These are phyloP conservation scores for Porodaedalea pini DNA, from an alignment of 1,284 basidiomycete genomes.

Conservation along the genomic window DNA sequence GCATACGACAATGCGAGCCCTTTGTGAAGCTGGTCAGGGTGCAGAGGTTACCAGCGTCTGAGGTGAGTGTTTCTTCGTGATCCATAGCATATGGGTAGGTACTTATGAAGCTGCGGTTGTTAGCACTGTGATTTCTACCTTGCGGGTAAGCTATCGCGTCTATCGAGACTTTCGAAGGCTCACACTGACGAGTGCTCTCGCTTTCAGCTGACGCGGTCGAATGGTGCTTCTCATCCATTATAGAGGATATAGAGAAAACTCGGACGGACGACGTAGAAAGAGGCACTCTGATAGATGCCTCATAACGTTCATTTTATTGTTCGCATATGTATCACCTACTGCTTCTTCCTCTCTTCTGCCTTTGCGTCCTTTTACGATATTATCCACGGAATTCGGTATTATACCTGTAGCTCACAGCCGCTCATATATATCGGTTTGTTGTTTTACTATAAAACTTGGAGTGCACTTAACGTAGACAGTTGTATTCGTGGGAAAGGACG, in stretches of 20 bases:
- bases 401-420: too few relatives aligned
- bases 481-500: too few relatives aligned
- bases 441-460: too few relatives aligned
- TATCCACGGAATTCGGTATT: too few relatives aligned
- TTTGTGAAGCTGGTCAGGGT: conserved; percentile 48
- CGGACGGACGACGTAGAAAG: conserved; percentile 13
- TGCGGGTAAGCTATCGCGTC: conserved; percentile 6
- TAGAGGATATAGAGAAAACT: conserved; percentile 27
- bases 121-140: conserved; percentile 36
- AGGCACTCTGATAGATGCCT: background rate
- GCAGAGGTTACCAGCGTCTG: conserved; percentile 44
- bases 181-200: conserved; percentile 36
- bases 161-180: background rate
- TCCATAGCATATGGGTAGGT: background rate
- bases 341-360: too few relatives aligned
- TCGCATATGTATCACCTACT: too few relatives aligned
- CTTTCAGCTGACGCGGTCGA: conserved; percentile 60
- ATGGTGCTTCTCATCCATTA: conserved; percentile 43
- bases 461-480: too few relatives aligned
- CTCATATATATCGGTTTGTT: too few relatives aligned
- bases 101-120: conserved; percentile 13
- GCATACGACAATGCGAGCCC: conserved; percentile 41
- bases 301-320: background rate
- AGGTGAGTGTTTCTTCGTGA: conserved; percentile 29
- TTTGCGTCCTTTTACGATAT: too few relatives aligned